Evolutionary conservation across 2,329 filamentous ascomycete genomes (phyloP).

Genomic region (Pestalotiopsis sp.): DNA sequence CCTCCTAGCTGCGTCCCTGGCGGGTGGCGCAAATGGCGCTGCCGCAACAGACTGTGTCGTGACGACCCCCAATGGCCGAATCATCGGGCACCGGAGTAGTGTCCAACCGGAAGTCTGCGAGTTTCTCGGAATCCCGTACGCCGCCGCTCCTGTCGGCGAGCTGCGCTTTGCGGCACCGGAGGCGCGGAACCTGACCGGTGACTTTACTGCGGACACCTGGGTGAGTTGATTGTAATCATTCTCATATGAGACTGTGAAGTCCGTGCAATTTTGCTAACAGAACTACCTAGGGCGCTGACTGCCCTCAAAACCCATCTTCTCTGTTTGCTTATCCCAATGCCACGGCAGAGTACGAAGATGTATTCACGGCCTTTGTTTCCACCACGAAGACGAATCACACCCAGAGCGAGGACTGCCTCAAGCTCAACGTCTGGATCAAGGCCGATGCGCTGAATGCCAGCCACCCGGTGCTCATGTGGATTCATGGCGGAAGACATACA

Average conservation of each 20-base stretch:
- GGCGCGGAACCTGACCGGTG: not conserved
- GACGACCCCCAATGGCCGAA: slow-evolving; percentile 3
- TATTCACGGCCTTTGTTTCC: slow-evolving; percentile 7
- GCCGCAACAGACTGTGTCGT: not conserved
- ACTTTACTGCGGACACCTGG: slow-evolving; percentile 6
- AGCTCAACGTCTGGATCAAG: slow-evolving; percentile 24
- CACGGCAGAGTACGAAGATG: not conserved
- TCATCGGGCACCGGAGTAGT: slow-evolving; percentile 6
- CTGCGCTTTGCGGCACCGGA: slow-evolving; percentile 9
- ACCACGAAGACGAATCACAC: slow-evolving; percentile 7
- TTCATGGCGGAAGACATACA: slow-evolving; percentile 16
- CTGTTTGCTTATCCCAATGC: slow-evolving; percentile 10
- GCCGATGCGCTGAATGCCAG: slow-evolving; percentile 16
- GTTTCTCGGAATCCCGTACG: slow-evolving; percentile 12
- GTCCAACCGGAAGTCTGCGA: slow-evolving; percentile 1
- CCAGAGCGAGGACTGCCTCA: slow-evolving; percentile 24
- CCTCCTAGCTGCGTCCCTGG: not conserved
- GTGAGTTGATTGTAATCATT: not conserved
- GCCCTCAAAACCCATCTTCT: slow-evolving; percentile 8
- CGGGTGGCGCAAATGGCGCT: not conserved
- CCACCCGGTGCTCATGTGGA: slow-evolving; percentile 20
- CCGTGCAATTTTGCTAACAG: not conserved
- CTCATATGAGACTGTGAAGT: not conserved
- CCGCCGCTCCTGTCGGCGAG: slow-evolving; percentile 3
- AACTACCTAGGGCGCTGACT: slow-evolving; percentile 1